Percentiles rank a stretch among this genome's conserved stretches.
phyloP scores from a whole-genome alignment of 208 protist genomes.

The Leishmania mexicana region DNA sequence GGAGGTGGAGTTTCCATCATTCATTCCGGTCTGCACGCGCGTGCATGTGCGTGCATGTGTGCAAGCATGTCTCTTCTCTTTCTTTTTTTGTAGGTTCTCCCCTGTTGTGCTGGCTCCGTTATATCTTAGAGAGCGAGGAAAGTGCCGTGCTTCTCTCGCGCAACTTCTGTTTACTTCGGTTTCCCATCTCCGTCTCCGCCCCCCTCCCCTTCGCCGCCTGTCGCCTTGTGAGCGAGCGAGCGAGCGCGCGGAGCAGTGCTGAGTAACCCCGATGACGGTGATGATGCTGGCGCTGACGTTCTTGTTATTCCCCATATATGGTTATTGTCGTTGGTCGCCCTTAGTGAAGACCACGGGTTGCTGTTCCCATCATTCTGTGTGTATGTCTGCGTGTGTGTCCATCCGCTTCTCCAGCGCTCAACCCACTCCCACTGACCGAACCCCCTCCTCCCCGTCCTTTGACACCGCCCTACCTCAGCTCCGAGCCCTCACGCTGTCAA shows the following conservation, averaged over 20 bases:
- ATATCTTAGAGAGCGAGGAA: background rate
- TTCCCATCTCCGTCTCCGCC: background rate
- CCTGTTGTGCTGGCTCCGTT: background rate
- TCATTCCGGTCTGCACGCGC: background rate
- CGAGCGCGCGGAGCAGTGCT: background rate
- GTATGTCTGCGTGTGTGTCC: background rate
- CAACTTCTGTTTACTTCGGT: background rate
- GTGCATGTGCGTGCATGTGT: constrained; percentile 10
- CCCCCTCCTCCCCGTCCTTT: background rate
- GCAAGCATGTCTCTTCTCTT: constrained; percentile 22
- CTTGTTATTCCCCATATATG: background rate
- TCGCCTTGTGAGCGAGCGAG: background rate
- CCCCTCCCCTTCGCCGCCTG: background rate
- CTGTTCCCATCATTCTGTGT: background rate
- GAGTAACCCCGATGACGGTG: background rate
- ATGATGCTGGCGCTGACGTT: background rate
- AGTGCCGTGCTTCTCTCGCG: too few species aligned
- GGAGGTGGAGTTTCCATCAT: too few species aligned
- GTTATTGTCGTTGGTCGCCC: background rate
- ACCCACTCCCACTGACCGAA: background rate
- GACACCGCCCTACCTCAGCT: background rate
- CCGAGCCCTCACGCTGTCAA: background rate
- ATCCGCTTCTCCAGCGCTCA: background rate
- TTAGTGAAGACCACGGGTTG: background rate
- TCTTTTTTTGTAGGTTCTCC: background rate